Base-by-base conservation (phyloP, 2,329 filamentous ascomycete species). In the Apiospora sp. region DNA sequence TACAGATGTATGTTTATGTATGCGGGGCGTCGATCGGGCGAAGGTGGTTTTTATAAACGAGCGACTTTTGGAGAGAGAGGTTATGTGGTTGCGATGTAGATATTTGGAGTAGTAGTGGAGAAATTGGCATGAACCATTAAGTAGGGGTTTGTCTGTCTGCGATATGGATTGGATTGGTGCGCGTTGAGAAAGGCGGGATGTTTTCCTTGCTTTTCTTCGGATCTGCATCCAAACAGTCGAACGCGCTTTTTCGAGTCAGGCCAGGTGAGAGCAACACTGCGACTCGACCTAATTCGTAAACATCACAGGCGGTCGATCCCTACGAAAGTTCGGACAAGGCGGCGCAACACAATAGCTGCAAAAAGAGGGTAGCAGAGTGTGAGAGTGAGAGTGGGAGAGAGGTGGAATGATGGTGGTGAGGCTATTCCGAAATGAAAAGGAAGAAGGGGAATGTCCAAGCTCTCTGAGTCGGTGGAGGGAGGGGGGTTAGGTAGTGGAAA, bases 211-310 rank as follows among this genome's bases (percentile, higher is more conserved):
- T 41, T 61, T 37, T 64, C 10, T 41, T 41, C 34, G 22, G 19
- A 22, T 64, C 34, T 41, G 54, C 54, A 37, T 41, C 58, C 34
- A 14, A 64, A 41, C 2, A 41, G 34, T n/a, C 34, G 34, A 64
- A 64, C 54, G 54, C 54, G 58, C 30, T 24, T 49, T 48, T 64
- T 64, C 58, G 58, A 64, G 58, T 64, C 58, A 41, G 58, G 58
- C 58, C 58, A 41, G 58, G 58, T 41, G 58, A 64, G 58, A 64
- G 58, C 58, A 64, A 64, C 58, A 64, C 58, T 64, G 58, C 58
- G 58, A 64, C 58, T 64, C 58, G 19, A 10, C 58, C 58, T 64
- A 64, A n/a, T 64, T 64, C 19, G 58, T 64, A n/a, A 41, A 41
- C 58, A 64, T 64, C 58, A 64, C 58, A 64, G 58, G 58, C 58